These are phyloP conservation scores for Lactarius akahatsu DNA, from an alignment of 768 basidiomycete species.

Conservation along the genomic window DNA sequence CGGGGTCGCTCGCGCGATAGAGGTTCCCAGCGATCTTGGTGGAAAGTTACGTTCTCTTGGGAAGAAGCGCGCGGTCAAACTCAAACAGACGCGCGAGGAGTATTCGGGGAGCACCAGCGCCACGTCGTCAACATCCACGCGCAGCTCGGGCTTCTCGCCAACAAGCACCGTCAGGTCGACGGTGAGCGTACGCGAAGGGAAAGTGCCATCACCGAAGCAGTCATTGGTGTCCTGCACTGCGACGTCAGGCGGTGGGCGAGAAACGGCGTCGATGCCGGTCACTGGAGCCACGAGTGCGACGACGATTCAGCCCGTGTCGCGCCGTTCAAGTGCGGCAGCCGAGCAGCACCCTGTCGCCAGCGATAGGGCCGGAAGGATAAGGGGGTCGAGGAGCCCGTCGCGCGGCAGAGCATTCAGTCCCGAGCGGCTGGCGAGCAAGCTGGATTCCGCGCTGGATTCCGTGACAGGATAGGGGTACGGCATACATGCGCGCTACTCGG, in stretches of 20 bases:
- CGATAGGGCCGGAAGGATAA: conserved; percentile 15
- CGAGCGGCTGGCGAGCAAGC: conserved; percentile 23
- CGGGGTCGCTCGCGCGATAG: conserved; percentile 28
- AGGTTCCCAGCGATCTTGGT: conserved; percentile 9
- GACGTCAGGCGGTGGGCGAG: background rate
- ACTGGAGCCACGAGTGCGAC: background rate
- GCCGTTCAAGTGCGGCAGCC: conserved; percentile 1
- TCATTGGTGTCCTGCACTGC: background rate
- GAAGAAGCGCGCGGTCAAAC: background rate
- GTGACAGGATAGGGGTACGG: conserved; percentile 10
- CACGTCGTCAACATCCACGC: conserved; percentile 9
- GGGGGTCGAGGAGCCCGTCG: background rate
- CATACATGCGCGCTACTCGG: background rate
- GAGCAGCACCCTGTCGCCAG: background rate
- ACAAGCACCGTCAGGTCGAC: conserved; percentile 21
- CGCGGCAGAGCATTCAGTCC: conserved; percentile 24
- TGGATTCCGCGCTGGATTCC: conserved; percentile 26
- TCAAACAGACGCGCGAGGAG: conserved; percentile 16
- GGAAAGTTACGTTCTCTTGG: background rate
- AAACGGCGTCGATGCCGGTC: background rate
- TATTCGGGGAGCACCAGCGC: background rate
- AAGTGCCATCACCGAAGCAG: conserved; percentile 1
- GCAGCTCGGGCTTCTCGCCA: background rate
- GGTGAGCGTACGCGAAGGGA: conserved; percentile 5
- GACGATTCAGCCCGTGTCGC: conserved; percentile 4